phyloP scores from a whole-genome alignment of 2,329 filamentous ascomycete genomes.

The Lasiodiplodia hormozganensis region DNA sequence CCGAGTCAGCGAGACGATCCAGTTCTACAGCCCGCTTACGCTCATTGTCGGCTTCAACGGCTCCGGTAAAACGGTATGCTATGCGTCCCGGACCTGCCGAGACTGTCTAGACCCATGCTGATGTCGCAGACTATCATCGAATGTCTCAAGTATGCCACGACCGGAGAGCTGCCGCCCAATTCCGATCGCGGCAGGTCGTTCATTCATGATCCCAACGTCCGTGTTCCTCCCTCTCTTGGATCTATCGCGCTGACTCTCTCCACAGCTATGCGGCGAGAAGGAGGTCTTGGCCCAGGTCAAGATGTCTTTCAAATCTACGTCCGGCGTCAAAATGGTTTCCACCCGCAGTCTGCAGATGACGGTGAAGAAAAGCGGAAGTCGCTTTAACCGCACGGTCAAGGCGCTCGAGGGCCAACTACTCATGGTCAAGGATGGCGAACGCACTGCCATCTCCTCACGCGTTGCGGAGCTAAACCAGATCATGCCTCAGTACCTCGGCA shows the following conservation, averaged over 20 bases:
- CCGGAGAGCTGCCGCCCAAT: slow-evolving; percentile 90
- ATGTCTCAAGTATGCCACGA: slow-evolving; percentile 97
- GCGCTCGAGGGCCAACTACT: slow-evolving; percentile 82
- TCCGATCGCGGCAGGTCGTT: slow-evolving; percentile 87
- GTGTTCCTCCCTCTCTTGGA: slow-evolving; percentile 1
- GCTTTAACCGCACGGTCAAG: slow-evolving; percentile 70
- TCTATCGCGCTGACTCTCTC: slow-evolving; percentile 22
- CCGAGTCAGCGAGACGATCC: slow-evolving; percentile 75
- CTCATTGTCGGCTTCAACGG: slow-evolving; percentile 98
- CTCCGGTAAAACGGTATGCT: slow-evolving; percentile 82
- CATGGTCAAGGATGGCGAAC: slow-evolving; percentile 80
- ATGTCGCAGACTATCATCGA: slow-evolving; percentile 87
- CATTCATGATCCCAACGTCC: slow-evolving; percentile 92
- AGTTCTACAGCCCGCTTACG: slow-evolving; percentile 89
- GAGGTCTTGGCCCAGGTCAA: slow-evolving; percentile 92
- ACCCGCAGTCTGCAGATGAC: slow-evolving; percentile 85
- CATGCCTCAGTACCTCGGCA: slow-evolving; percentile 85
- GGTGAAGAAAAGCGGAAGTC: slow-evolving; percentile 72
- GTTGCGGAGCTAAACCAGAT: slow-evolving; percentile 82
- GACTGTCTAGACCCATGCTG: slow-evolving; percentile 20
- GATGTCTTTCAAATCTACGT: slow-evolving; percentile 81
- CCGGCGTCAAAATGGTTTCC: slow-evolving; percentile 79
- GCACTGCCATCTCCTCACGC: slow-evolving; percentile 77
- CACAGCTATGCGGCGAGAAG: slow-evolving; percentile 77
- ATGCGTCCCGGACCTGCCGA: slow-evolving; percentile 8